Base-by-base conservation (phyloP, 306 rosid species). In the Lathyrus sativus region DNA sequence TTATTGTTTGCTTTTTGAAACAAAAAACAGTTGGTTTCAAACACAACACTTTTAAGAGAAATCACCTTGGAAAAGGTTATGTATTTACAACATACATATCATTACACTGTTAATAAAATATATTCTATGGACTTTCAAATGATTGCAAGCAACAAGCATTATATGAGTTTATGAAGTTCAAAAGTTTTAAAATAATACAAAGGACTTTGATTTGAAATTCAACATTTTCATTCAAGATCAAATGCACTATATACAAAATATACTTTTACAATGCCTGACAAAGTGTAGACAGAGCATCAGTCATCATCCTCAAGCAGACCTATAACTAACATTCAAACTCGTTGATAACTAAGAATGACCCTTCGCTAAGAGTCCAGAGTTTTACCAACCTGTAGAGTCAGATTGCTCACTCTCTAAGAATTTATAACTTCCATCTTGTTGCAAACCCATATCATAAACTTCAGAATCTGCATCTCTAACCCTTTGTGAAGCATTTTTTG, bases 381-480 rank as follows among this genome's bases (percentile, higher is more conserved):
- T 24, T 50, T 50, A 70, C 69, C 67, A 58, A 51, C 6, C 33
- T 10, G 48, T 48, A 31, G 71, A 53, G 8, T 69, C 65, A 66
- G 69, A 66, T 53, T 69, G 74, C 56, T 84, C 83, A 59, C 73
- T 80, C 57, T 72, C 55, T 41, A 14, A 72, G 65, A 88, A 73
- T 9, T 84, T 83, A 67, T 81, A 86, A 41, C 83, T 86, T 59
- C 96, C 98, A 66, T 90, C 95, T 46, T 78, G 79, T 74, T 78
- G 83, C 83, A 88, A 82, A 74, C 74, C 83, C 97, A 93, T 88
- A 68, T 90, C 90, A 62, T 79, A 86, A 38, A 86, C 87, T 57
- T 85, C 86, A 26, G 93, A 80, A 38, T 66, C 54, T 38, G 79
- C 39, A 69, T 43, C 79, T 60, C 70, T 66, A 66, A 53, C 51